These are phyloP conservation scores for Magnusiomyces ingens DNA, from an alignment of 1,139 yeast species.

Conservation along the genomic window DNA sequence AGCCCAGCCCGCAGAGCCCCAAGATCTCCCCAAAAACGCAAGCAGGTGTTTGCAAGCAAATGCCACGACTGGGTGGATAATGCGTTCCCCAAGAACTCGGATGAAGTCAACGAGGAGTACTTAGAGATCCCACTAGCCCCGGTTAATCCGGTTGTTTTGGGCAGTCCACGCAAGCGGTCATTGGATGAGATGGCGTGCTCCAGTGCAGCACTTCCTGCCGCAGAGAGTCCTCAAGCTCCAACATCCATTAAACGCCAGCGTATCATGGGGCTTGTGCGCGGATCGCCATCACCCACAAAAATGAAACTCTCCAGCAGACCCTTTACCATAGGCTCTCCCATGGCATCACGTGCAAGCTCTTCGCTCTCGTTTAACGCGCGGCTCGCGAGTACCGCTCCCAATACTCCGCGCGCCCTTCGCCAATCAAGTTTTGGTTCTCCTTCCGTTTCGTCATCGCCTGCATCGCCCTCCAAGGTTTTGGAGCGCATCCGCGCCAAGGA, in stretches of 20 bases:
- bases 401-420: not conserved
- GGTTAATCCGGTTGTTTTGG: not conserved
- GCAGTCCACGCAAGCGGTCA: not conserved
- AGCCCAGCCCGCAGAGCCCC: not conserved
- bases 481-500: constrained; percentile 33
- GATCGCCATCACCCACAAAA: not conserved
- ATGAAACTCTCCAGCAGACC: not conserved
- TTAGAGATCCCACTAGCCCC: not conserved
- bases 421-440: not conserved
- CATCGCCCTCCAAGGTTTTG: constrained; percentile 17
- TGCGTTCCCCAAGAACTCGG: not conserved
- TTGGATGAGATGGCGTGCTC: not conserved
- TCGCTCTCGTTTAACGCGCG: not conserved
- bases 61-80: constrained; percentile 1
- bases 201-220: not conserved
- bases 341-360: not conserved
- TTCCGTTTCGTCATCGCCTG: not conserved
- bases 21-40: constrained; percentile 2
- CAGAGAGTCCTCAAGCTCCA: not conserved
- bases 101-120: not conserved
- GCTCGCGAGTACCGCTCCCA: not conserved
- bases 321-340: not conserved
- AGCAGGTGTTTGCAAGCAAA: not conserved
- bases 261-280: not conserved
- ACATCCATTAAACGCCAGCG: not conserved